Base-by-base conservation (phyloP, 1,139 yeast genomes). In the Yamadazyma epiphylla region DNA sequence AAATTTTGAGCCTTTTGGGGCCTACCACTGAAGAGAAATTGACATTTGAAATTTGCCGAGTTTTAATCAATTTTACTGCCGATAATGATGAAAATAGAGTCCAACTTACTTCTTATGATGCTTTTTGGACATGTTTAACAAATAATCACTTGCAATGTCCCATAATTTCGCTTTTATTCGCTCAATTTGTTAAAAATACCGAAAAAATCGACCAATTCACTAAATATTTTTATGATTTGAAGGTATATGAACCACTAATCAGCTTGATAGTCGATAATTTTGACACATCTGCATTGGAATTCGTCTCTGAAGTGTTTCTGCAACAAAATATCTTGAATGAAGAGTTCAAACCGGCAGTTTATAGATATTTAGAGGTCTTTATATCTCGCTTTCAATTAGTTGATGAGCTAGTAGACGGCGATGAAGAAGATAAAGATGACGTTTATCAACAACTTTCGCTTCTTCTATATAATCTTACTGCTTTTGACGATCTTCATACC, bases 61-160 rank as follows among this genome's bases (percentile, higher is more conserved):
- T 55, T 1, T 39, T 62, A 8, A 48, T 67, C 34, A 67, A 67
- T 33, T 45, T 56, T 30, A 43, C 58, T 25, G 73, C 74, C 5
- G 61, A 59, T 39, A 61, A 52, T 37, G 68, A 61, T 31, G 32
- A 32, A 6, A 67, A 66, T 43, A 34, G 73, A 22, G 36, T 35
- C 3, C 43, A 35, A 19, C 32, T 64, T 16, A 41, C 37, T 8
- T 33, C 36, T 10, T 35, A 40, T 12, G 28, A 29, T n/a, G 33
- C 30, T 17, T 51, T 60, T 30, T 60, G 66, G 67, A 5, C 17
- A 7, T 23, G 28, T 11, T 7, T 21, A 5, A 7, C 10, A 3
- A 23, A 12, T 12, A 15, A 23, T n/a, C 19, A 28, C 11, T n/a
- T 22, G 5, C 25, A 24, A 9, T 22, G 26, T 15, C 41, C 37